A percentile compares a stretch with the other conserved stretches of the same genome.
Evolutionary conservation across 2,329 filamentous ascomycete genomes (phyloP).

Genomic region (Penicillium sp.): DNA sequence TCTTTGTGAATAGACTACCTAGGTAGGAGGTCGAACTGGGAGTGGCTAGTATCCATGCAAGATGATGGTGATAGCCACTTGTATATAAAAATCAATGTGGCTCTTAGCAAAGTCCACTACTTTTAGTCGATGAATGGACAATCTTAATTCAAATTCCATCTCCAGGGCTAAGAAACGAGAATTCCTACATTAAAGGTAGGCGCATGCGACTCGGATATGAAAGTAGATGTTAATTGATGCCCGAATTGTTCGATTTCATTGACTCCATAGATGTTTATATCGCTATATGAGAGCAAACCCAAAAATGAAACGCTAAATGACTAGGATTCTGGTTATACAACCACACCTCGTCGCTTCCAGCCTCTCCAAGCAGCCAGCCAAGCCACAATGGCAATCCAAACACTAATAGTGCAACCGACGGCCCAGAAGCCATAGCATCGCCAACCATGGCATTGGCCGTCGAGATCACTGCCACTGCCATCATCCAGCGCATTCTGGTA

Average conservation of each 20-base stretch:
- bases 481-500: conserved; percentile 44
- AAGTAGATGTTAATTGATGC: neutral
- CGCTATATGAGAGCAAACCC: neutral
- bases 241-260: neutral
- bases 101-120: no score
- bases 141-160: no score
- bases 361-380: conserved; percentile 83
- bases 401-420: conserved; percentile 67
- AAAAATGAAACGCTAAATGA: neutral
- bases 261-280: neutral
- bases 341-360: conserved; percentile 75
- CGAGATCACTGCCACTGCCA: conserved; percentile 31
- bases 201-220: neutral
- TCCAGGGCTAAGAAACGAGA: no score
- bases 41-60: no score
- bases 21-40: no score
- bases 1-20: neutral
- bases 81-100: no score
- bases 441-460: conserved; percentile 74
- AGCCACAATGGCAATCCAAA: conserved; percentile 72
- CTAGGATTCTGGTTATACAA: conserved; percentile 49
- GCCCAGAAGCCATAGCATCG: conserved; percentile 90
- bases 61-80: no score
- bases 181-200: neutral
- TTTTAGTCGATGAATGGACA: no score